Percentiles rank a stretch among this genome's conserved stretches.
Evolutionary conservation across 495 filamentous ascomycete genomes (phyloP).

Genomic region (Echria macrotheca): DNA sequence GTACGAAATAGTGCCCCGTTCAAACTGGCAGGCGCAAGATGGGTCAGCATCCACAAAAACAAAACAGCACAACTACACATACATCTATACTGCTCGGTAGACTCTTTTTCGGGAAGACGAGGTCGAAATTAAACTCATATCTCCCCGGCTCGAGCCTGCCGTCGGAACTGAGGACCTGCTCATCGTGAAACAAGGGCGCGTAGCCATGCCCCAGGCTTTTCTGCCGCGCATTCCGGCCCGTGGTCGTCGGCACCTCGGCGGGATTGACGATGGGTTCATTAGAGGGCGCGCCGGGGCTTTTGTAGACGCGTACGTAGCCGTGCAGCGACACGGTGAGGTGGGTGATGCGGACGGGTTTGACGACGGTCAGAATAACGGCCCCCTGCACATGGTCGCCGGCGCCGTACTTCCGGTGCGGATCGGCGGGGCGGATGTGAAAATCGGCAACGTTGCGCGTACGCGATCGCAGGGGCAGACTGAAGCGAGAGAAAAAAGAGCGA

Average conservation of each 20-base stretch:
- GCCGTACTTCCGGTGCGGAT: conserved; percentile 82
- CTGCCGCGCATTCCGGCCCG: conserved; percentile 45
- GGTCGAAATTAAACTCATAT: conserved; percentile 91
- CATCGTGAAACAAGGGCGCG: conserved; percentile 84
- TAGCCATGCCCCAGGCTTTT: conserved; percentile 80
- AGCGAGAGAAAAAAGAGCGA: conserved; percentile 41
- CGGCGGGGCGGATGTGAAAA: conserved; percentile 74
- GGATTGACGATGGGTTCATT: conserved; percentile 49
- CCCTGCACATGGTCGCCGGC: conserved; percentile 60
- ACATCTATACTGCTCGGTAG: conserved; percentile 94
- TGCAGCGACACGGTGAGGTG: conserved; percentile 85
- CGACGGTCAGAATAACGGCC: conserved; percentile 71
- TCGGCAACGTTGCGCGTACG: conserved; percentile 68
- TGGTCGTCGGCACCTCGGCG: conserved; percentile 32
- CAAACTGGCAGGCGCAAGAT: conserved; percentile 61
- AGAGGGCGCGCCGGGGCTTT: conserved; percentile 60
- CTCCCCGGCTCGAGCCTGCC: conserved; percentile 76
- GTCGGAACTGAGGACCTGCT: conserved; percentile 84
- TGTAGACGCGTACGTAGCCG: conserved; percentile 84
- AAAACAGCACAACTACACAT: conserved; percentile 31
- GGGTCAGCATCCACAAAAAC: neutral
- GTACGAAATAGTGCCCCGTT: conserved; percentile 89
- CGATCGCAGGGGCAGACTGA: conserved; percentile 55
- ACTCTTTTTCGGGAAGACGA: conserved; percentile 67
- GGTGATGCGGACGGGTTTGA: conserved; percentile 79